phyloP scores from a whole-genome alignment of 768 basidiomycete genomes.

The Mycena maculata region DNA sequence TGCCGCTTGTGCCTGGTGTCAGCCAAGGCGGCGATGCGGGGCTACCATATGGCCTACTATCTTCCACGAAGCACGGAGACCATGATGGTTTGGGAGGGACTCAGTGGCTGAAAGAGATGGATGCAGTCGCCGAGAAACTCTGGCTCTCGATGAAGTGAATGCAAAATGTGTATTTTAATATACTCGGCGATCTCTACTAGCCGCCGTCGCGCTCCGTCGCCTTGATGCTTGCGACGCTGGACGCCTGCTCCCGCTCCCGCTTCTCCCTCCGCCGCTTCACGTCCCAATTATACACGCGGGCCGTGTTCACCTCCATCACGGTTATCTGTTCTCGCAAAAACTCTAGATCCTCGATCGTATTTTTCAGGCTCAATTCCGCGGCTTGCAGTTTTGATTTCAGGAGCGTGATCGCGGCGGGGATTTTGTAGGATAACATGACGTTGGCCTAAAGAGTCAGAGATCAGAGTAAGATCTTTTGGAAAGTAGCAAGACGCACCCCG shows the following conservation, averaged over 20 bases:
- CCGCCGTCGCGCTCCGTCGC: constrained; percentile 9
- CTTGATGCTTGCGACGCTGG: background rate
- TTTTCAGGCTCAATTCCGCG: constrained; percentile 73
- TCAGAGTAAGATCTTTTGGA: background rate
- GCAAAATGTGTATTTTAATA: background rate
- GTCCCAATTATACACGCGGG: constrained; percentile 96
- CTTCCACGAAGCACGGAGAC: constrained; percentile 11
- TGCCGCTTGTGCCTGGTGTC: constrained; percentile 83
- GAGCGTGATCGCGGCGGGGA: constrained; percentile 80
- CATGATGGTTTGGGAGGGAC: constrained; percentile 40
- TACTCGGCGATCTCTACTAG: constrained; percentile 10
- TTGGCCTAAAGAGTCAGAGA: constrained; percentile 75
- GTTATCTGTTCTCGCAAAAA: constrained; percentile 95
- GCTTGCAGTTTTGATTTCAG: constrained; percentile 78
- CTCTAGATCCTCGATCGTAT: constrained; percentile 88
- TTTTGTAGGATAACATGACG: constrained; percentile 95
- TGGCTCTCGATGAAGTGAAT: constrained; percentile 19
- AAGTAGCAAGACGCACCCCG: constrained; percentile 69
- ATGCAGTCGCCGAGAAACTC: constrained; percentile 36
- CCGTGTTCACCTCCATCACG: constrained; percentile 96
- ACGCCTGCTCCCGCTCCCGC: constrained; percentile 53
- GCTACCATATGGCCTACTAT: constrained; percentile 56
- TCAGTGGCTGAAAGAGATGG: constrained; percentile 42
- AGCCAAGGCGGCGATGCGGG: constrained; percentile 81
- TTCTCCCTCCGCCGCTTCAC: constrained; percentile 82